phyloP scores from a whole-genome alignment of 768 basidiomycete genomes.

The Hericium alpestre region DNA sequence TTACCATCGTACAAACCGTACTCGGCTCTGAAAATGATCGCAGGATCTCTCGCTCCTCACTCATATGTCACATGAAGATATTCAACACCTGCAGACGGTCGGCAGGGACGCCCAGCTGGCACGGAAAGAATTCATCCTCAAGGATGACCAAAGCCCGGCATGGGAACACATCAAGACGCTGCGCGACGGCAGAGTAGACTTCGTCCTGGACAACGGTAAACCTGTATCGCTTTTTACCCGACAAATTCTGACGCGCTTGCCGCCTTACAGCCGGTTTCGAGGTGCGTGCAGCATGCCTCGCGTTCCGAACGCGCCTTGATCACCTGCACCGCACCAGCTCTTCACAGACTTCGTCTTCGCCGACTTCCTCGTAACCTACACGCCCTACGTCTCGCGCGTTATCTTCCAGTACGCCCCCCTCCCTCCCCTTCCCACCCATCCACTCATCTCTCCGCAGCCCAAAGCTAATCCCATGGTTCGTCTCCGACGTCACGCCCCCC shows the following conservation, averaged over 20 bases:
- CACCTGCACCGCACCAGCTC: slow-evolving; percentile 37
- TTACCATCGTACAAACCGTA: background rate
- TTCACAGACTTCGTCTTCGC: slow-evolving; percentile 92
- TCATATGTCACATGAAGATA: slow-evolving; percentile 72
- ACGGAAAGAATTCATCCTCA: slow-evolving; percentile 70
- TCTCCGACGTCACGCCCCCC: slow-evolving; percentile 82
- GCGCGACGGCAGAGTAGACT: slow-evolving; percentile 52
- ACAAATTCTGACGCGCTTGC: background rate
- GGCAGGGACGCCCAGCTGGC: slow-evolving; percentile 72
- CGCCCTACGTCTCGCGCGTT: slow-evolving; percentile 70
- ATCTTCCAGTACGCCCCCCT: slow-evolving; percentile 71
- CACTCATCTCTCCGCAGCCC: slow-evolving; percentile 39
- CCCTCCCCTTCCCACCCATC: background rate
- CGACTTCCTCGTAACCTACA: slow-evolving; percentile 85
- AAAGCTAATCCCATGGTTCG: slow-evolving; percentile 95
- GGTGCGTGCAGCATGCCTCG: slow-evolving; percentile 28
- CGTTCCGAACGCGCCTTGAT: background rate
- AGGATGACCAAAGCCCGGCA: slow-evolving; percentile 65
- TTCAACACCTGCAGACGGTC: slow-evolving; percentile 72
- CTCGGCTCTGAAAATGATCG: background rate
- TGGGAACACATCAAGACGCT: slow-evolving; percentile 64
- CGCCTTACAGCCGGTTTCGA: slow-evolving; percentile 74
- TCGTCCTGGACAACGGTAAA: slow-evolving; percentile 84
- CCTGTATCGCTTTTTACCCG: background rate
- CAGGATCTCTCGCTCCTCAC: slow-evolving; percentile 88